Conservation (phyloP, 2,329 filamentous ascomycete genomes). For the Ascochyta viciae-villosae region DNA sequence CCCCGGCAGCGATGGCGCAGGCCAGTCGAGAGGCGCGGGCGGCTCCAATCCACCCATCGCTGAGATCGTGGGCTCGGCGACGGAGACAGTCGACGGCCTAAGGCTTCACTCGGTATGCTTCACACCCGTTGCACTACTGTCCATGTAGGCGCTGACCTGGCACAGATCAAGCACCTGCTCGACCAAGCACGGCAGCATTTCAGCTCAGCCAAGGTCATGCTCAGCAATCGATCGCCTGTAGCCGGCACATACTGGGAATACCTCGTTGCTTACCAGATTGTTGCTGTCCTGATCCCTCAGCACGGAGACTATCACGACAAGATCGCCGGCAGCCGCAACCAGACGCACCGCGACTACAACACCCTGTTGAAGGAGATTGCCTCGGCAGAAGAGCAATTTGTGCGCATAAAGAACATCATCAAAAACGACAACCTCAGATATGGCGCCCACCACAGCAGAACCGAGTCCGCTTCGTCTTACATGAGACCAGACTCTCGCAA, state of each 20-base stretch:
- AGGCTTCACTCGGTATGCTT: conserved; percentile 37
- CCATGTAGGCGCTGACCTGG: conserved; percentile 23
- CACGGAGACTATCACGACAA: conserved; percentile 74
- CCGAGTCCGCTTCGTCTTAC: conserved; percentile 22
- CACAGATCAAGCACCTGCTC: conserved; percentile 51
- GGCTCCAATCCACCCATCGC: conserved; percentile 50
- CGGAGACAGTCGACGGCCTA: conserved; percentile 43
- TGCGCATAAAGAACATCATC: conserved; percentile 59
- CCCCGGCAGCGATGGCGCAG: conserved; percentile 31
- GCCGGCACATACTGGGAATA: conserved; percentile 85
- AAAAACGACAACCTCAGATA: conserved; percentile 61
- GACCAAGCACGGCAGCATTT: conserved; percentile 52
- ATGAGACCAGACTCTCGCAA: conserved; percentile 27
- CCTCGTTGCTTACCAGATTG: conserved; percentile 79
- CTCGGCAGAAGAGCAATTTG: conserved; percentile 52
- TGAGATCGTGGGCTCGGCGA: conserved; percentile 52
- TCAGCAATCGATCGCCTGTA: conserved; percentile 56
- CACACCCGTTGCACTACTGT: neutral
- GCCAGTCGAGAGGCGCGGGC: conserved; percentile 27
- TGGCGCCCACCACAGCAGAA: conserved; percentile 55
- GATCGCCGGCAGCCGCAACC: conserved; percentile 63
- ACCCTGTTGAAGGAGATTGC: conserved; percentile 38
- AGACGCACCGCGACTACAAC: conserved; percentile 58
- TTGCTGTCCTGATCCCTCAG: conserved; percentile 75
- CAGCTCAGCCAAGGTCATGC: conserved; percentile 61